Base-by-base conservation (phyloP, 106 monocot genomes). In the Dioscorea zingiberensis region DNA sequence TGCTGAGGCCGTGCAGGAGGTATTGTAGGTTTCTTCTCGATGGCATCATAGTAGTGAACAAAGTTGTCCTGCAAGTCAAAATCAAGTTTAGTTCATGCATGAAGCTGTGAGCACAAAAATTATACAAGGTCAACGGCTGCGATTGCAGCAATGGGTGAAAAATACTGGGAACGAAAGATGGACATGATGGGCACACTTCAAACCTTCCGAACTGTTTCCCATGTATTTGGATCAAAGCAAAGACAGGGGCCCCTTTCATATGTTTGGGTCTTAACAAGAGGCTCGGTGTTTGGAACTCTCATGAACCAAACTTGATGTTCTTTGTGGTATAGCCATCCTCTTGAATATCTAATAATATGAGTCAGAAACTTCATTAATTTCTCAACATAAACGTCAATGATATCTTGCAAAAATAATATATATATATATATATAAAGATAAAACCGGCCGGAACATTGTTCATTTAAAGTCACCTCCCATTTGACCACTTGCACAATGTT, bases 261-360 rank as follows among this genome's bases (percentile, higher is more conserved):
- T 8, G 73, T 44, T 24, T 74, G 68, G 7, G 95, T 85, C 81
- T 91, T 91, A 10, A 81, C 88, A 58, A 85, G 73, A 19, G 87
- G 87, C 47, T 95, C 91, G 46, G 72, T 56, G 48, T 90, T 87
- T 27, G 83, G 44, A 59, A 81, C 74, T 88, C 78, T 85, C 29
- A 64, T 77, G 67, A 95, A 77, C 95, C 95, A 95, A 25, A 83
- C 55, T 58, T 78, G 60, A 65, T 63, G 66, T 24, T 88, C 91
- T 65, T 76, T 91, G 67, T 95, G 95, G 65, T 88, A 95, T 55
- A 85, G 81, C 95, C 95, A 95, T 32, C 83, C 80, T 71, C 87
- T 66, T 23, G 58, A 48, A 60, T 78, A 78, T 68, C 88, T 88
- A 59, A 66, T 4, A 7, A 51, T 51, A 5, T 15, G 14, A 51